Conservation (phyloP, 2,329 filamentous ascomycete species). For the Arachnomyces sp. region DNA sequence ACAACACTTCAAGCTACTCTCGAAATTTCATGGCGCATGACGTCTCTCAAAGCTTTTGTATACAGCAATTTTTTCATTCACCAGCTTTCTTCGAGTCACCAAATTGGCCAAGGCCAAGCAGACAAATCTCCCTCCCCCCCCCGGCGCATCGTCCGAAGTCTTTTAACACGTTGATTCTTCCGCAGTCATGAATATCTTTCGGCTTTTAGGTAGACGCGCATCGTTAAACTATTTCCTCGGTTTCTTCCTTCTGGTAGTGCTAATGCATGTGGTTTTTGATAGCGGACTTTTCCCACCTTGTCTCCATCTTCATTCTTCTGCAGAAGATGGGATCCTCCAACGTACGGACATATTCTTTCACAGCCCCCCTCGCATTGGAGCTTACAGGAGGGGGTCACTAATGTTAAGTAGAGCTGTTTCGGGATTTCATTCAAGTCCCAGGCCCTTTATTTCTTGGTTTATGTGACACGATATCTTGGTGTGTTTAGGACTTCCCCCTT, state of each 20-base stretch:
- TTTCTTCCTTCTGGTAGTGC: conserved; percentile 1
- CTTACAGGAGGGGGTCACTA: conserved; percentile 15
- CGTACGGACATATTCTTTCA: no score
- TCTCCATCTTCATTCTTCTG: conserved; percentile 87
- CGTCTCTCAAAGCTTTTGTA: neutral
- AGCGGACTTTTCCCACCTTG: conserved; percentile 94
- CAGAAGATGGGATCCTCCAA: conserved; percentile 94
- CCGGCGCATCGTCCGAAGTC: conserved; percentile 2
- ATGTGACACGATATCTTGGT: conserved; percentile 88
- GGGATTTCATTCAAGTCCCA: conserved; percentile 99
- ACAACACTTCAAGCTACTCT: neutral
- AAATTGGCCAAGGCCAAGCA: neutral
- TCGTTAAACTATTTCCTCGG: neutral
- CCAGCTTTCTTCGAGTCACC: neutral
- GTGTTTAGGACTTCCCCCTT: conserved; percentile 16
- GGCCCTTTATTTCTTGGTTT: conserved; percentile 88
- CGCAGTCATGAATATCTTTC: conserved; percentile 61
- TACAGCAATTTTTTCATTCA: neutral
- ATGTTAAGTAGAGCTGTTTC: conserved; percentile 68
- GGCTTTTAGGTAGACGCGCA: conserved; percentile 51
- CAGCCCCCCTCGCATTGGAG: conserved; percentile 22
- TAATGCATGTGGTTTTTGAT: conserved; percentile 12
- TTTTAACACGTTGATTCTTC: neutral
- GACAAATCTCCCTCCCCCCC: no score
- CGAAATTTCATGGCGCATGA: neutral